Conservation (phyloP, 441 rosid species). For the Gossypium trilobum region DNA sequence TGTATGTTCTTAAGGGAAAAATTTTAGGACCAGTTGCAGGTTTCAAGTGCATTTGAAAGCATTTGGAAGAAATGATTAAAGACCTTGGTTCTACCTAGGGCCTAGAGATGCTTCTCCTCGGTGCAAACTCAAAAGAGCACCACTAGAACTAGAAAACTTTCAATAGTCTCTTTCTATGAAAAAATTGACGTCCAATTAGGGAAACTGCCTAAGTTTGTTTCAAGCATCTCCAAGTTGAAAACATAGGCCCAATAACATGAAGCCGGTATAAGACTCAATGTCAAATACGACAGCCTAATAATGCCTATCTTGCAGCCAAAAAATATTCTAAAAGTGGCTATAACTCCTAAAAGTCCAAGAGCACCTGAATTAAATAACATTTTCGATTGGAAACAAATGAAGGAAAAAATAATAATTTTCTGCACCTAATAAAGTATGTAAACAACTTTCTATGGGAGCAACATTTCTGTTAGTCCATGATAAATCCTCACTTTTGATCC, state of each 20-base stretch:
- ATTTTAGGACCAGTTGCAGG: background rate
- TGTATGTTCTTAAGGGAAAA: background rate
- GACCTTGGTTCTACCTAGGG: background rate
- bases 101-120: background rate
- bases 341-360: background rate
- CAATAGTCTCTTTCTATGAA: background rate
- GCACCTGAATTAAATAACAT: background rate
- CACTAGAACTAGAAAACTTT: background rate
- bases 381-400: background rate
- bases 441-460: background rate
- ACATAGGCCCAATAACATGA: background rate
- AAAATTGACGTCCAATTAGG: background rate
- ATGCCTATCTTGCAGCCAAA: background rate
- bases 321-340: background rate
- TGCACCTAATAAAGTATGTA: background rate
- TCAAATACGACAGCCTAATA: background rate
- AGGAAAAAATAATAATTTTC: background rate
- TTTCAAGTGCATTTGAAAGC: constrained; percentile 3
- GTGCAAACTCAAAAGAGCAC: background rate
- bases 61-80: background rate
- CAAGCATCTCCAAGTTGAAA: background rate
- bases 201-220: background rate
- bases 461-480: background rate
- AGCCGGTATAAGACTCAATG: background rate
- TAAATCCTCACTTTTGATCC: background rate